phyloP scores from a whole-genome alignment of 495 filamentous ascomycete species.

The Durotheca rogersii region DNA sequence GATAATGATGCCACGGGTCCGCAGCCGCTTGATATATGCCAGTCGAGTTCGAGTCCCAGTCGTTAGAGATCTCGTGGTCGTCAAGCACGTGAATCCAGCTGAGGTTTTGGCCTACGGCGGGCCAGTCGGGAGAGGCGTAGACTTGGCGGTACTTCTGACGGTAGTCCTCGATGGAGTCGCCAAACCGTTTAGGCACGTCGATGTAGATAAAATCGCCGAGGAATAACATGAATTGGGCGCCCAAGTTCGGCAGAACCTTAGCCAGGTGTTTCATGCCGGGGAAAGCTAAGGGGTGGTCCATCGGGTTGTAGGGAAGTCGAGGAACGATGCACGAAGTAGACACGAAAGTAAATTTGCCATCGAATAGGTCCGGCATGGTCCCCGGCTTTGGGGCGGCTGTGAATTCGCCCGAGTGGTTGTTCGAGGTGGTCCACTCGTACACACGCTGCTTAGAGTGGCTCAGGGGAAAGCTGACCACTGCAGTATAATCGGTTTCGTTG shows the following conservation, averaged over 20 bases:
- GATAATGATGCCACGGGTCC: conserved; percentile 88
- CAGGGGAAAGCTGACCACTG: conserved; percentile 59
- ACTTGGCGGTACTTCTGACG: conserved; percentile 89
- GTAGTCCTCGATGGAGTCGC: conserved; percentile 70
- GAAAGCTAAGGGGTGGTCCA: conserved; percentile 78
- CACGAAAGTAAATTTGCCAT: conserved; percentile 76
- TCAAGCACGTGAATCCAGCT: conserved; percentile 97
- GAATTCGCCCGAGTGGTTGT: conserved; percentile 73
- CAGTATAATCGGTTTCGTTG: conserved; percentile 80
- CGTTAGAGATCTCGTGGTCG: conserved; percentile 87
- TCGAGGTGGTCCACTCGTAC: conserved; percentile 81
- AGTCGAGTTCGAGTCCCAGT: conserved; percentile 33
- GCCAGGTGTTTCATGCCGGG: conserved; percentile 73
- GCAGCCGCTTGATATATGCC: conserved; percentile 58
- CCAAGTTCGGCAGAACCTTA: conserved; percentile 60
- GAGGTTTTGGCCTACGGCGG: conserved; percentile 62
- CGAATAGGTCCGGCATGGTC: conserved; percentile 53
- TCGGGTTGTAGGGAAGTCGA: conserved; percentile 81
- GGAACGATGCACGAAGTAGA: conserved; percentile 90
- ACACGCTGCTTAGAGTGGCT: conserved; percentile 53
- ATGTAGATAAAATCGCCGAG: conserved; percentile 99
- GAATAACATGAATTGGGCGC: conserved; percentile 91
- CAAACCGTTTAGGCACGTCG: conserved; percentile 81
- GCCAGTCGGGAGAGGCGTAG: conserved; percentile 91
- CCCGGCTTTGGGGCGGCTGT: conserved; percentile 69